These are phyloP conservation scores for Nidularia sp. DNA, from an alignment of 768 basidiomycete species.

Conservation along the genomic window DNA sequence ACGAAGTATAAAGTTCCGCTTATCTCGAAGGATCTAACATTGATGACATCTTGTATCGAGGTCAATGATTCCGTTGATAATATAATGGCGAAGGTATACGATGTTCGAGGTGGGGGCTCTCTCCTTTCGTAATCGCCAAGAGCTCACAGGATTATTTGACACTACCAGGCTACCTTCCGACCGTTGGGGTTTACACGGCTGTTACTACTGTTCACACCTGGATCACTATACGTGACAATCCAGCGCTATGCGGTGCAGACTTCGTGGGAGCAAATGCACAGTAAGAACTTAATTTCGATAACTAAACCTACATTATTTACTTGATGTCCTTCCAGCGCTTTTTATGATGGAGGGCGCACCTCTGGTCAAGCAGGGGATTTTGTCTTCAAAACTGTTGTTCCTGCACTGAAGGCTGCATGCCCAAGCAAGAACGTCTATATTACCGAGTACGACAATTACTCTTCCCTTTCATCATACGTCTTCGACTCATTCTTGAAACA, in stretches of 20 bases:
- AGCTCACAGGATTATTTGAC: background rate
- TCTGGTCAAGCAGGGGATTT: constrained; percentile 31
- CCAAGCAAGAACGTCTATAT: constrained; percentile 30
- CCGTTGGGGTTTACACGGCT: constrained; percentile 26
- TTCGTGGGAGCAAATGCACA: constrained; percentile 37
- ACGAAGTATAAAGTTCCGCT: constrained; percentile 19
- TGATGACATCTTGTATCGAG: constrained; percentile 5
- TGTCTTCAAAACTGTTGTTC: constrained; percentile 32
- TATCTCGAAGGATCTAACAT: background rate
- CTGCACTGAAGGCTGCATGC: constrained; percentile 28
- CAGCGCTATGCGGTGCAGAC: constrained; percentile 27
- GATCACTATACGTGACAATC: constrained; percentile 26
- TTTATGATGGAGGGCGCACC: constrained; percentile 26
- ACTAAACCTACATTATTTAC: too few species aligned
- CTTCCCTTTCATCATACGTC: background rate
- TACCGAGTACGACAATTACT: constrained; percentile 22
- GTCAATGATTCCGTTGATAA: constrained; percentile 23
- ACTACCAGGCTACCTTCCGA: constrained; percentile 21
- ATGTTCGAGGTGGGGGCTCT: constrained; percentile 23
- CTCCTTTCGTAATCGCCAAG: background rate
- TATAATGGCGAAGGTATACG: constrained; percentile 30
- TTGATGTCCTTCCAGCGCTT: constrained; percentile 18
- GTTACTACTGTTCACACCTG: constrained; percentile 35
- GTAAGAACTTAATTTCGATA: constrained; percentile 10
- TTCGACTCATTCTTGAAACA: constrained; percentile 2